Evolutionary conservation across 305 asterid species (phyloP).

Genomic region (Caryopteris hybrid): DNA sequence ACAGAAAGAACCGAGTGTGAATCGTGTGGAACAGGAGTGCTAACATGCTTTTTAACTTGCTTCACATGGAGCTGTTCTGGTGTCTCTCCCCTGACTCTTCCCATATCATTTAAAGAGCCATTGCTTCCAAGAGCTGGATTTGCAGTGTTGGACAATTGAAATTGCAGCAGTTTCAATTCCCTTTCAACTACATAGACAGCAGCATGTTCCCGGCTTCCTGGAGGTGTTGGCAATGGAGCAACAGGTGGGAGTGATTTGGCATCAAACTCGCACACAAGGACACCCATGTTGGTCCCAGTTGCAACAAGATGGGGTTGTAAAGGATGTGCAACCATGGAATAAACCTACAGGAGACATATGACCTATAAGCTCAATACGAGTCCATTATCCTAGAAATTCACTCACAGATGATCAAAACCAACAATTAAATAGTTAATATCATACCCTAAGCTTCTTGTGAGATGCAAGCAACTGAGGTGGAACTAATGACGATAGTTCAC

Average conservation of each 20-base stretch:
- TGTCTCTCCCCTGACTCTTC: constrained; percentile 85
- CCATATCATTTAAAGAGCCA: constrained; percentile 67
- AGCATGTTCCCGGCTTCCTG: constrained; percentile 84
- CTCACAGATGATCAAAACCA: constrained; percentile 6
- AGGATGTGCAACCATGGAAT: constrained; percentile 97
- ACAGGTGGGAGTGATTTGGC: constrained; percentile 91
- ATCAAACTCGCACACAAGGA: constrained; percentile 95
- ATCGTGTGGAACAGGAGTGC: constrained; percentile 98
- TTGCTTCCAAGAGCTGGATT: constrained; percentile 94
- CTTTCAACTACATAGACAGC: constrained; percentile 93
- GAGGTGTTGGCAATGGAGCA: constrained; percentile 79
- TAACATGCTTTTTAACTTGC: constrained; percentile 90
- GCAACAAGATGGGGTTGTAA: constrained; percentile 97
- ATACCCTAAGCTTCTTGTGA: constrained; percentile 96
- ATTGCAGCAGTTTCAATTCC: constrained; percentile 84
- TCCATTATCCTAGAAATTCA: constrained; percentile 5
- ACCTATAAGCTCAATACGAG: constrained; percentile 15
- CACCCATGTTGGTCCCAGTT: constrained; percentile 95
- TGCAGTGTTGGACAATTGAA: constrained; percentile 78
- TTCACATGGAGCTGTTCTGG: constrained; percentile 90
- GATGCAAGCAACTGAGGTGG: constrained; percentile 95
- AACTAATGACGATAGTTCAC: constrained; percentile 92
- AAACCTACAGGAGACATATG: constrained; percentile 50
- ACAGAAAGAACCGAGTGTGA: constrained; percentile 92
- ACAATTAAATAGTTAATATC: constrained; percentile 9